Conservation (phyloP, 2,329 filamentous ascomycete genomes). For the Mycosphaerella arachidis region DNA sequence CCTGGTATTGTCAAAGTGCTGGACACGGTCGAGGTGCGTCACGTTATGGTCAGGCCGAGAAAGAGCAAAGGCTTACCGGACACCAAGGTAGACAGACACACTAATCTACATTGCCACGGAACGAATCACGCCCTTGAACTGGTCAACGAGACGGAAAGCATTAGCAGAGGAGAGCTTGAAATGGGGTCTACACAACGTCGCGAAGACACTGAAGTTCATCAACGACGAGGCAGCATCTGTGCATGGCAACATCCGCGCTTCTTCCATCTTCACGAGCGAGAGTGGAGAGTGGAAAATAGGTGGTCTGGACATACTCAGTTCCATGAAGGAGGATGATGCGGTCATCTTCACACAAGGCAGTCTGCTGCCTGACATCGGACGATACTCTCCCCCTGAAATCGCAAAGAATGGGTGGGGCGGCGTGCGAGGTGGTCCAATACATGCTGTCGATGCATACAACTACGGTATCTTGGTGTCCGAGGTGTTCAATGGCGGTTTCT, state of each 20-base stretch:
- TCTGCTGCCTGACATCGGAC: slow-evolving; percentile 74
- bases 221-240: slow-evolving; percentile 90
- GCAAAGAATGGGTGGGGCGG: slow-evolving; percentile 84
- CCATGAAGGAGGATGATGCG: slow-evolving; percentile 91
- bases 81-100: slow-evolving; percentile 67
- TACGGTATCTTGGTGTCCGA: slow-evolving; percentile 83
- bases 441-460: slow-evolving; percentile 81
- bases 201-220: slow-evolving; percentile 91
- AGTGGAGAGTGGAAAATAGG: slow-evolving; percentile 97
- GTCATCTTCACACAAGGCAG: slow-evolving; percentile 89
- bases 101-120: slow-evolving; percentile 97
- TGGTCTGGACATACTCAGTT: slow-evolving; percentile 90
- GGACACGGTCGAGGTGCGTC: slow-evolving; percentile 80
- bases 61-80: slow-evolving; percentile 29
- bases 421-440: slow-evolving; percentile 75
- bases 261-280: slow-evolving; percentile 87
- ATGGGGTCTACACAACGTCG: slow-evolving; percentile 87
- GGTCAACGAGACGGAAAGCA: slow-evolving; percentile 85
- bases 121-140: slow-evolving; percentile 76
- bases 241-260: slow-evolving; percentile 78
- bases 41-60: neutral
- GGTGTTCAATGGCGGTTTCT: slow-evolving; percentile 82
- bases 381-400: slow-evolving; percentile 84
- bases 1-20: slow-evolving; percentile 91
- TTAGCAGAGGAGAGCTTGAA: slow-evolving; percentile 88